phyloP scores from a whole-genome alignment of 768 basidiomycete species.

The Mycena sanguinolenta region DNA sequence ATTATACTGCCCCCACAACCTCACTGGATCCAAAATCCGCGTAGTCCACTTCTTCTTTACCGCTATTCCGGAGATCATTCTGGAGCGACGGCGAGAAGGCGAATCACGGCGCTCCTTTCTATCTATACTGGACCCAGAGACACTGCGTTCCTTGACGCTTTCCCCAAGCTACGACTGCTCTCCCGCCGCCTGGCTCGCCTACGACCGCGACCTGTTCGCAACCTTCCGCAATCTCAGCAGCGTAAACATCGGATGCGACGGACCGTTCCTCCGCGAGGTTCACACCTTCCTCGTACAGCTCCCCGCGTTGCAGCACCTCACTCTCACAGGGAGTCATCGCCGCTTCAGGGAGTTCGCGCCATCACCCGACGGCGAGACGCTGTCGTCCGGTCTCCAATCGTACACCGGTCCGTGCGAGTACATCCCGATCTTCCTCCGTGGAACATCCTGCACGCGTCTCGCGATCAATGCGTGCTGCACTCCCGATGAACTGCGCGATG shows the following conservation, averaged over 20 bases:
- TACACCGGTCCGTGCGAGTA: slow-evolving; percentile 21
- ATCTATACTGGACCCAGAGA: slow-evolving; percentile 18
- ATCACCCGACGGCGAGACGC: neutral
- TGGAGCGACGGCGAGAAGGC: neutral
- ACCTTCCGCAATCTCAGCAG: slow-evolving; percentile 11
- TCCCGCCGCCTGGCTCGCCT: slow-evolving; percentile 25
- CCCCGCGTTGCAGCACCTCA: slow-evolving; percentile 16
- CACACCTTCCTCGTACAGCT: slow-evolving; percentile 23
- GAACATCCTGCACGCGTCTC: slow-evolving; percentile 7
- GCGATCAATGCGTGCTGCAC: neutral
- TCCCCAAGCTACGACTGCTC: slow-evolving; percentile 25
- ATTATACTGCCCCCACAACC: neutral
- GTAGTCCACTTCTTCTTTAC: slow-evolving; percentile 24
- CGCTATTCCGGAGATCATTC: slow-evolving; percentile 17
- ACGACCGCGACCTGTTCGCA: slow-evolving; percentile 13
- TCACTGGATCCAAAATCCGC: neutral
- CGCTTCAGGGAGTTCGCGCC: slow-evolving; percentile 8
- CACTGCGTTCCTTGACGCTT: slow-evolving; percentile 12
- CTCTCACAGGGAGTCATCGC: slow-evolving; percentile 4
- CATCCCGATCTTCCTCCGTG: slow-evolving; percentile 15
- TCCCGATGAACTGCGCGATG: neutral
- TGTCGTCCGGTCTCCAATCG: neutral
- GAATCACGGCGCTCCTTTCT: slow-evolving; percentile 23
- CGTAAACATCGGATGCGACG: slow-evolving; percentile 25
- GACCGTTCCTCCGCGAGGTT: slow-evolving; percentile 23